Conservation (phyloP, 2,329 filamentous ascomycete genomes). For the Harringtonia aguacate region DNA sequence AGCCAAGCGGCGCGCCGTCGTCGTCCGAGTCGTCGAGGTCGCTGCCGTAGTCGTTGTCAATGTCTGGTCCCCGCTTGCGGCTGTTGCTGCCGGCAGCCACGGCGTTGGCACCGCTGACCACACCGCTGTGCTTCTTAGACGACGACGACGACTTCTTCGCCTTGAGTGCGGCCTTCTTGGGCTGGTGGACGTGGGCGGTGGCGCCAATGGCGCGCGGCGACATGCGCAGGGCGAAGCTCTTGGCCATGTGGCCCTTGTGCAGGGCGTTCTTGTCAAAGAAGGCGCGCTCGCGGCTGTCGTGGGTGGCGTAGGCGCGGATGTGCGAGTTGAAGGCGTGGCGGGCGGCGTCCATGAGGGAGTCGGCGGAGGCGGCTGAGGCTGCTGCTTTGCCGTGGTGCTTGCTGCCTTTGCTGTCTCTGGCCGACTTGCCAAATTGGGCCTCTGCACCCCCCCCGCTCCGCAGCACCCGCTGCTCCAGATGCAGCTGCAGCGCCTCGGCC, state of each 20-base stretch:
- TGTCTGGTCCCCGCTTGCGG: too few species aligned
- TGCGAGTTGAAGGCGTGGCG: constrained; percentile 84
- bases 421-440: constrained; percentile 20
- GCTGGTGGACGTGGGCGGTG: constrained; percentile 33
- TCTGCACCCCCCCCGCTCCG: not conserved
- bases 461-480: constrained; percentile 48
- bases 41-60: too few species aligned
- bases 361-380: constrained; percentile 14
- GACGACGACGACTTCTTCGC: constrained; percentile 1
- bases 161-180: constrained; percentile 17
- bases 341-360: constrained; percentile 64
- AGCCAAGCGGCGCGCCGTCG: constrained; percentile 25
- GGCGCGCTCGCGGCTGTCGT: constrained; percentile 70
- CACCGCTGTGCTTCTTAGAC: too few species aligned
- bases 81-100: too few species aligned
- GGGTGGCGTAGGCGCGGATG: constrained; percentile 88
- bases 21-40: constrained; percentile 25
- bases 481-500: constrained; percentile 47
- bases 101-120: too few species aligned
- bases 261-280: constrained; percentile 89
- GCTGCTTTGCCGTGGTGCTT: not conserved
- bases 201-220: constrained; percentile 72
- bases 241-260: constrained; percentile 86
- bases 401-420: constrained; percentile 3
- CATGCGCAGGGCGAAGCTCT: constrained; percentile 85